Conservation (phyloP, 2,329 filamentous ascomycete genomes). For the Diaporthe sp. region DNA sequence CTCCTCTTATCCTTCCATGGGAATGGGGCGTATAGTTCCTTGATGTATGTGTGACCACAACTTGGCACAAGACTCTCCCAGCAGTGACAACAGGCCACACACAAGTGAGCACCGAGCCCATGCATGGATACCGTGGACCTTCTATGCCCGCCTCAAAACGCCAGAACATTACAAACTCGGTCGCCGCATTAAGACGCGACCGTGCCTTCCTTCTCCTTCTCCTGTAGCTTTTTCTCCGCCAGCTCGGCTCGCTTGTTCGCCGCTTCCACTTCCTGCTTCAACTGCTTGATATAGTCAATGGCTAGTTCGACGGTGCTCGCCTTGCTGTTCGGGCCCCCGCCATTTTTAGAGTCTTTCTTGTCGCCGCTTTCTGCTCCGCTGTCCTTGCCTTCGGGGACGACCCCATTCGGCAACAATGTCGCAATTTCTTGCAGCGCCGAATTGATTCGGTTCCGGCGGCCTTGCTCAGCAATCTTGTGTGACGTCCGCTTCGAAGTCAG, state of each 20-base stretch:
- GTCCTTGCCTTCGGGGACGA: slow-evolving; percentile 51
- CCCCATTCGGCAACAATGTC: slow-evolving; percentile 75
- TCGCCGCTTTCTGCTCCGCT: slow-evolving; percentile 61
- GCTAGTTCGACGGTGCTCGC: slow-evolving; percentile 98
- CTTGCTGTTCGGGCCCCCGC: slow-evolving; percentile 82
- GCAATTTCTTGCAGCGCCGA: slow-evolving; percentile 93
- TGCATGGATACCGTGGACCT: not conserved
- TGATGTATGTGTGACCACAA: not conserved
- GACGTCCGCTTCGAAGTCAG: slow-evolving; percentile 96
- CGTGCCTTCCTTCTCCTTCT: not conserved
- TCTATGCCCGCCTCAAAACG: not conserved
- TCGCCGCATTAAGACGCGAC: not conserved
- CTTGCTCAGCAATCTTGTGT: slow-evolving; percentile 98
- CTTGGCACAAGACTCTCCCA: not conserved
- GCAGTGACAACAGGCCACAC: not conserved
- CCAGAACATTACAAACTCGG: not conserved
- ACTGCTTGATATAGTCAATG: slow-evolving; percentile 91
- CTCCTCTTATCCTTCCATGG: not conserved
- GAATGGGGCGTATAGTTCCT: not conserved
- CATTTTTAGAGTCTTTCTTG: slow-evolving; percentile 56
- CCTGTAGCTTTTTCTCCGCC: slow-evolving; percentile 72
- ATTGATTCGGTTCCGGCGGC: slow-evolving; percentile 94
- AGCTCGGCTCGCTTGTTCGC: slow-evolving; percentile 74
- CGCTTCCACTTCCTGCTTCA: slow-evolving; percentile 80
- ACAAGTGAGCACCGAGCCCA: not conserved